Evolutionary conservation across 2,329 filamentous ascomycete species (phyloP).

Genomic region (Lecanicillium sp.): DNA sequence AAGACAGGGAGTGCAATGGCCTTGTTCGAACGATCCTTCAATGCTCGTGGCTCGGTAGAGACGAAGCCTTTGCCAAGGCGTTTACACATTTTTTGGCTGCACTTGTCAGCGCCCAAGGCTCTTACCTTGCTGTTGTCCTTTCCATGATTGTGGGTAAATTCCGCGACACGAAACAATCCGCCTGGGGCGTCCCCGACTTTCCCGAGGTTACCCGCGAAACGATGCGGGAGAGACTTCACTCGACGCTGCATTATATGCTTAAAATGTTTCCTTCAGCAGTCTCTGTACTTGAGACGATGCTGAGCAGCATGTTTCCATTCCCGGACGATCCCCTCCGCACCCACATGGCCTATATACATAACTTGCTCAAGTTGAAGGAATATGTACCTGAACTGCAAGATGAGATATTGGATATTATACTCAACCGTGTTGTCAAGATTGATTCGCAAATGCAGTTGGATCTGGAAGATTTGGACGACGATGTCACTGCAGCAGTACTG

Average conservation of each 20-base stretch:
- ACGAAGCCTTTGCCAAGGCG: constrained; percentile 55
- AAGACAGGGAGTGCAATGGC: constrained; percentile 48
- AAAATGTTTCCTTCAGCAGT: constrained; percentile 74
- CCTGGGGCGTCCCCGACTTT: constrained; percentile 43
- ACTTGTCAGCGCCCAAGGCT: constrained; percentile 74
- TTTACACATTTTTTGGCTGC: constrained; percentile 62
- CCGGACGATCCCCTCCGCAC: constrained; percentile 66
- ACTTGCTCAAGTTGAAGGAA: constrained; percentile 66
- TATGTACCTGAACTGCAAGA: constrained; percentile 72
- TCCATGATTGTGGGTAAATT: constrained; percentile 77
- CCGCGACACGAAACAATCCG: constrained; percentile 38
- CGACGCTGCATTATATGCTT: constrained; percentile 66
- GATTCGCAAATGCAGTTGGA: constrained; percentile 94
- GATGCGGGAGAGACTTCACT: constrained; percentile 68
- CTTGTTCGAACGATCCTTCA: constrained; percentile 51
- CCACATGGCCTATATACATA: constrained; percentile 84
- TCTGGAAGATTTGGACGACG: constrained; percentile 86
- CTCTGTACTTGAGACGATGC: constrained; percentile 56
- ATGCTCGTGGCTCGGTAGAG: constrained; percentile 57
- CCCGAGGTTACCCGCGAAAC: constrained; percentile 51
- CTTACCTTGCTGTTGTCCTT: constrained; percentile 66
- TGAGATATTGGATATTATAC: constrained; percentile 75
- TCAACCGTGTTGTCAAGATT: constrained; percentile 82
- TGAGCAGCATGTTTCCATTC: constrained; percentile 65
- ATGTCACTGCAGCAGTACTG: constrained; percentile 67